Evolutionary conservation across 768 basidiomycete genomes (phyloP).

Genomic region (Dictyophora rubrovolvata): DNA sequence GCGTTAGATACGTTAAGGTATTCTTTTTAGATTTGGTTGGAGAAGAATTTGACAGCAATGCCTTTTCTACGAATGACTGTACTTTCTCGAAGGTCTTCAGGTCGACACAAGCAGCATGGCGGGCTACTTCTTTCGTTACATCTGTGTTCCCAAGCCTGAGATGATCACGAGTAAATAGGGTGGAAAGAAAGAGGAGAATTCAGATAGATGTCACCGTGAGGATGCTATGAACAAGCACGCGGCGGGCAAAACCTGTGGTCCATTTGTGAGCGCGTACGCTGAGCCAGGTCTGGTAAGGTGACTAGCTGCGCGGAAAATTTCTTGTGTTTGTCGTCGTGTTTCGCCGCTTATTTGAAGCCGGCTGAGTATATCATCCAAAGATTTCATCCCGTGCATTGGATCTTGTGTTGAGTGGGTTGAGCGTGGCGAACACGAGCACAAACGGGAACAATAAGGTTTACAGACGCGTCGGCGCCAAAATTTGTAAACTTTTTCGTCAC

Average conservation of each 20-base stretch:
- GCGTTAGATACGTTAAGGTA: background rate
- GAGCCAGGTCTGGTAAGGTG: background rate
- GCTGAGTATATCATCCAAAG: background rate
- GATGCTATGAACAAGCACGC: constrained; percentile 6
- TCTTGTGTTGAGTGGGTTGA: background rate
- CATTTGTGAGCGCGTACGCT: background rate
- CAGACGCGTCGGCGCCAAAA: background rate
- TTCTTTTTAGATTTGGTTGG: background rate
- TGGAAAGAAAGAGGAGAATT: background rate
- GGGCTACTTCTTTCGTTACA: background rate
- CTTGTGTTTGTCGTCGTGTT: background rate
- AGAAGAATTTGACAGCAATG: background rate
- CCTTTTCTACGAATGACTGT: background rate
- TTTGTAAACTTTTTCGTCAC: background rate
- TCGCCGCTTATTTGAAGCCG: background rate
- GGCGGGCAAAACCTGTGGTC: background rate
- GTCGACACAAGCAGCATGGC: background rate
- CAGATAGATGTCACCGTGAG: background rate
- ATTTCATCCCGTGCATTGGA: background rate
- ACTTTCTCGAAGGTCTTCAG: constrained; percentile 2
- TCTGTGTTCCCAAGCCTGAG: constrained; percentile 3
- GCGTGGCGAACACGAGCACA: background rate
- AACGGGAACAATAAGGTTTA: background rate
- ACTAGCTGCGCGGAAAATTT: background rate
- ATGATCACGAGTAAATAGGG: background rate